Evolutionary conservation across 2,329 filamentous ascomycete species (phyloP).

Genomic region (Alternaria brassicicola): DNA sequence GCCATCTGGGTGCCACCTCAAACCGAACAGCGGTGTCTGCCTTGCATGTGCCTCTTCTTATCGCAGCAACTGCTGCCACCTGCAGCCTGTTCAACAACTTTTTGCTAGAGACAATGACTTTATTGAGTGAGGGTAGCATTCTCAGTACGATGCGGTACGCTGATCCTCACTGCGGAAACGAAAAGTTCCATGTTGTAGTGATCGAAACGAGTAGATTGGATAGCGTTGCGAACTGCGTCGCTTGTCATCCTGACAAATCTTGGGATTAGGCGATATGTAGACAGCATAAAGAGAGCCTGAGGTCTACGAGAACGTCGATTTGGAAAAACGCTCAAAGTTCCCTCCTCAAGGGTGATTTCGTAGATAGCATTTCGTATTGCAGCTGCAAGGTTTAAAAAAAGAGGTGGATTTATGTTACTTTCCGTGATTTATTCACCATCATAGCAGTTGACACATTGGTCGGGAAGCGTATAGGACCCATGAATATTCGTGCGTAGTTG

Average conservation of each 20-base stretch:
- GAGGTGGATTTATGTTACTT: background rate
- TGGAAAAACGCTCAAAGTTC: too few species aligned
- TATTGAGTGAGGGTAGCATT: slow-evolving; percentile 11
- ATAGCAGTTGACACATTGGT: background rate
- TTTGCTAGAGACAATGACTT: background rate
- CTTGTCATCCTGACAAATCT: too few species aligned
- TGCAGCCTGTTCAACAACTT: background rate
- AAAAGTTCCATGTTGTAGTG: background rate
- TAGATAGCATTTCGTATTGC: too few species aligned
- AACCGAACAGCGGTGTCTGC: background rate
- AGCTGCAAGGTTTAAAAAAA: background rate
- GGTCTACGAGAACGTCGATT: background rate
- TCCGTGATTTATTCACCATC: background rate
- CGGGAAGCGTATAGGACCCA: too few species aligned
- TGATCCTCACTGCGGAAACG: background rate
- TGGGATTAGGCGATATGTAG: background rate
- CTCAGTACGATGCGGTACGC: slow-evolving; percentile 20
- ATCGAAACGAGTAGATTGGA: background rate
- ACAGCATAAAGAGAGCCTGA: background rate
- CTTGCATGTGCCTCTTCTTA: background rate
- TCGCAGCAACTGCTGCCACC: background rate
- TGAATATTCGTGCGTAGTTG: too few species aligned
- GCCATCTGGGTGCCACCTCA: background rate
- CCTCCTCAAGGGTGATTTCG: too few species aligned
- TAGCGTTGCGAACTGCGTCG: background rate